phyloP scores from a whole-genome alignment of 805 yeast genomes.

The Monosporozyma aquatica region DNA sequence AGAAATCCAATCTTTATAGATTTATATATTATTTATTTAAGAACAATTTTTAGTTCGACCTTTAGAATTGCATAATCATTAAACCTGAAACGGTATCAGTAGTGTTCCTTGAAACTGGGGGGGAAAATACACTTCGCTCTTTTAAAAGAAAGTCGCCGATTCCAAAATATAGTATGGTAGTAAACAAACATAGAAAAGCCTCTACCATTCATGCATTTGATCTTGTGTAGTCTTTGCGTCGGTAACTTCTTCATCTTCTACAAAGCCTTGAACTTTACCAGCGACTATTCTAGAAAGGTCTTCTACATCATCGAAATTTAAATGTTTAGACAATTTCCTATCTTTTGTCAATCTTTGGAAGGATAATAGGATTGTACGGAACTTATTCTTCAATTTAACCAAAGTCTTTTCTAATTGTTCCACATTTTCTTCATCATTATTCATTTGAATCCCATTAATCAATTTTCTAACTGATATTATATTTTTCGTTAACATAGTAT shows the following conservation, averaged over 20 bases:
- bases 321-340: constrained; percentile 11
- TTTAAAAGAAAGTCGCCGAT: no score
- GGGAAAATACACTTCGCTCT: no score
- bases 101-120: no score
- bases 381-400: constrained; percentile 50
- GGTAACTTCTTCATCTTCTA: constrained; percentile 19
- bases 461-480: constrained; percentile 20
- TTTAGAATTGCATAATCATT: no score
- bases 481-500: constrained; percentile 15
- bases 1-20: background rate
- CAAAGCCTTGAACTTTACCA: constrained; percentile 27
- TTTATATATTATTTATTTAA: background rate
- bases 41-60: no score
- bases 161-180: no score
- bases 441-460: constrained; percentile 28
- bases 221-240: constrained; percentile 15
- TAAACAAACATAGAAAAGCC: no score
- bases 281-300: constrained; percentile 25
- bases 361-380: constrained; percentile 40
- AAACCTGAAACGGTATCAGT: no score
- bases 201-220: constrained; percentile 22
- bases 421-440: constrained; percentile 49
- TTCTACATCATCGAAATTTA: constrained; percentile 31
- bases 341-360: constrained; percentile 17
- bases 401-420: constrained; percentile 44